Evolutionary conservation across 2,329 filamentous ascomycete species (phyloP).

Genomic region (Pseudodiploospora longispora): DNA sequence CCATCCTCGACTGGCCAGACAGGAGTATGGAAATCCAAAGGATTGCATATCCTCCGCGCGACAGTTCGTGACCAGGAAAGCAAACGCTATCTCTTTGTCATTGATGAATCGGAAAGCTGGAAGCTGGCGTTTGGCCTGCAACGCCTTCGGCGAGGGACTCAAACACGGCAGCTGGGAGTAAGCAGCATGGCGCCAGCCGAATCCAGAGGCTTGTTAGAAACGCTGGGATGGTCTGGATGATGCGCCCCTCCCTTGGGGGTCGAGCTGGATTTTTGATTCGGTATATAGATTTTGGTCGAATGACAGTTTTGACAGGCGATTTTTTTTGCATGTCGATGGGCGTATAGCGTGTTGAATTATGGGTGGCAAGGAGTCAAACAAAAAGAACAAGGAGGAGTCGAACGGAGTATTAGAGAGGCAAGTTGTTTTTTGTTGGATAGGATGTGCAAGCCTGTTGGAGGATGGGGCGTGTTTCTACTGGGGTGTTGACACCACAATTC

Average conservation of each 20-base stretch:
- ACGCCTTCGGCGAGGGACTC: constrained; percentile 50
- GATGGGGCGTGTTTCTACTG: too few relatives aligned
- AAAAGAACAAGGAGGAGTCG: constrained; percentile 9
- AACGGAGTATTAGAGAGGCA: not conserved
- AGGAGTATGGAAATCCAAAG: constrained; percentile 46
- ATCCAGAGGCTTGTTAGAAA: constrained; percentile 46
- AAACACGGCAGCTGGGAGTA: constrained; percentile 52
- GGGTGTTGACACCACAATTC: too few relatives aligned
- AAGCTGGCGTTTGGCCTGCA: constrained; percentile 57
- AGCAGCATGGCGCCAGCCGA: constrained; percentile 47
- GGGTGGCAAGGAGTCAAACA: constrained; percentile 9
- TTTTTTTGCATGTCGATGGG: not conserved
- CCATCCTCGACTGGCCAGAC: constrained; percentile 34
- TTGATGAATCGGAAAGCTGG: constrained; percentile 59
- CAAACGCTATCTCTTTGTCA: constrained; percentile 57
- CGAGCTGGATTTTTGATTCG: constrained; percentile 12
- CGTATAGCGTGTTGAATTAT: not conserved
- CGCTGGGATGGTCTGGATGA: constrained; percentile 43
- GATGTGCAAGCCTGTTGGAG: constrained; percentile 1
- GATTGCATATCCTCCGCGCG: constrained; percentile 55
- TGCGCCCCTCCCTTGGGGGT: constrained; percentile 5
- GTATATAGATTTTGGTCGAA: constrained; percentile 17
- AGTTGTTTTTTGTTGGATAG: constrained; percentile 19
- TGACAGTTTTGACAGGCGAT: not conserved
- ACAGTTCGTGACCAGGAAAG: constrained; percentile 58